A percentile compares a stretch with the other conserved stretches of the same genome.
These are phyloP conservation scores for Dittrichia graveolens DNA, from an alignment of 129 eudicot genomes.

Conservation along the genomic window DNA sequence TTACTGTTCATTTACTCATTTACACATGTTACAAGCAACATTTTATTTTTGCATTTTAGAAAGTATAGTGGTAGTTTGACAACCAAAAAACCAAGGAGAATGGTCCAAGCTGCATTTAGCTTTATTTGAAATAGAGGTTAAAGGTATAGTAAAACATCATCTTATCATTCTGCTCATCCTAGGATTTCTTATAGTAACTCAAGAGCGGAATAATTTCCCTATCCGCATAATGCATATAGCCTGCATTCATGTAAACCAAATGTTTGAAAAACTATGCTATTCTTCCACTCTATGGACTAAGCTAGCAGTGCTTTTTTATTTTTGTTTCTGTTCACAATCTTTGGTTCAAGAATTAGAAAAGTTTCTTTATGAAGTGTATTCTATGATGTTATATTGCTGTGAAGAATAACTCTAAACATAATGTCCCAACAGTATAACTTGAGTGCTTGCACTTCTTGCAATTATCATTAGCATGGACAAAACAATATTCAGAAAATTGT, in stretches of 20 bases:
- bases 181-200: no score
- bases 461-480: neutral
- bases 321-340: neutral
- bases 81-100: neutral
- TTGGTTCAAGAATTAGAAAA: neutral
- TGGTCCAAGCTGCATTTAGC: neutral
- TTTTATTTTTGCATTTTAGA: slow-evolving; percentile 4
- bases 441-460: neutral
- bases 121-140: neutral
- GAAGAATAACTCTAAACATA: neutral
- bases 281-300: neutral
- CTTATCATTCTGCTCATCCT: no score
- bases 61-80: slow-evolving; percentile 3
- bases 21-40: neutral
- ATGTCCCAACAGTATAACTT: neutral
- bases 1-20: slow-evolving; percentile 2
- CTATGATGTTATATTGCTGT: neutral
- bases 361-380: no score
- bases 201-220: no score
- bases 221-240: no score
- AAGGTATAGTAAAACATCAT: neutral
- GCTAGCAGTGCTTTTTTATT: slow-evolving; percentile 1
- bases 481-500: slow-evolving; percentile 1
- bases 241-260: no score
- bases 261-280: no score